Evolutionary conservation across 768 basidiomycete species (phyloP), one percentile per base, ranked within the genome.

Genomic region (Panaeolus cyanescens): DNA sequence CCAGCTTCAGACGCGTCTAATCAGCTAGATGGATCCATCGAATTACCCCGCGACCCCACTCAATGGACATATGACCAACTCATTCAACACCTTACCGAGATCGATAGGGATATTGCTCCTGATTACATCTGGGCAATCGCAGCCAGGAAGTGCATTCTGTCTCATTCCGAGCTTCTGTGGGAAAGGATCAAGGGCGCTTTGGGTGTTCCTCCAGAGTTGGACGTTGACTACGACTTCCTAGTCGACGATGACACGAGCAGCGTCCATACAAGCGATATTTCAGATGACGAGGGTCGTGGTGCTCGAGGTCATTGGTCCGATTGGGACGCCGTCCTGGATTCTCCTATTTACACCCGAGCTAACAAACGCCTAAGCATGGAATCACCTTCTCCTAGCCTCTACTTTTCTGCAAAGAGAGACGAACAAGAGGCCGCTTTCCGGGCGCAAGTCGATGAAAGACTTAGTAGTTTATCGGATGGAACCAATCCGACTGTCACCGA

Each of bases 121-220:
- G 95, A 97, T 67, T 79, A 81, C 19, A 68, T 85, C 31, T 97
- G 93, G 92, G 85, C 89, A 50, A 79, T 82, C 67, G 83, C 84
- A 9, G 84, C 87, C 0, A 87, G 93, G n/a, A 82, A 80, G 58
- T 94, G 93, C 67, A 84, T 96, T 66, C 79, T 91, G 20, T 75
- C 84, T 25, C 89, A 88, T 64, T 90, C 88, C 13, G 94, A 96
- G 68, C 85, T 94, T 37, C 88, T 96, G 59, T 97, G 95, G 95
- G 93, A 96, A 72, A 85, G 93, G 59, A 78, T 96, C 68, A 95
- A 95, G 68, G 90, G 87, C 31, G 93, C 92, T 0, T 78, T 97
- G 1, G 95, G 95, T 4, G 89, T 95, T 4, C 94, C 95, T 9
- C 89, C 89, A 0, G 93, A 96, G 67, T 79, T 96, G 20, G 89